Base-by-base conservation (phyloP, 257 asterid species). In the Scutellaria barbata region DNA sequence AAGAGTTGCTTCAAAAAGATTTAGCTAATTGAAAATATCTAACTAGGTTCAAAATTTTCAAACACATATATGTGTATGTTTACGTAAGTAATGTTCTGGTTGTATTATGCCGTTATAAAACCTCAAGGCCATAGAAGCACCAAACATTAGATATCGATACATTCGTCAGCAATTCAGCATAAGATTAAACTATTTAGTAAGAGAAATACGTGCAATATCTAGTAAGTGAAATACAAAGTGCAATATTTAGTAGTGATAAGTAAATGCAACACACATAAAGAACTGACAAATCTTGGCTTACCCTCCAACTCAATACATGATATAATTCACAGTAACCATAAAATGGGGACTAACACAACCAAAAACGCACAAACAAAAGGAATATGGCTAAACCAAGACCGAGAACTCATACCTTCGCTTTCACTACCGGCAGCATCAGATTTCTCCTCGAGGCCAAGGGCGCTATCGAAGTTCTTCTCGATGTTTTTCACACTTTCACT, bases 401-500 rank as follows among this genome's bases (percentile, higher is more conserved):
- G 4, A 30, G 35, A 30, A 68, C 18, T 13, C 80, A 54, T 83
- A 95, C 99, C 87, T 84, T 92, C 99, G 72, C 77, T 78, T 37
- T 63, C 78, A 73, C 84, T 83, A 33, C 56, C 73, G 48, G 76
- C 47, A 41, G 76, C 76, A 63, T 85, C 90, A 11, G 96, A 75
- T 72, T 88, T 85, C 83, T 88, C 99, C 68, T 95, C 97, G 16
- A 95, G 87, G 58, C 99, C 99, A 46, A 95, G 92, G 10, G 99
- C 99, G n/a, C 60, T 86, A 46, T 95, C 99, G 78, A 95, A 95
- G 84, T 92, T 95, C 84, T 95, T 92, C 86, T 92, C 99, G 8
- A 95, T 95, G 74, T 85, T 92, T 75, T 95, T 95, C 61, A 92
- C 99, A 80, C 99, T 87, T 83, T 95, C 99, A 78, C 97, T 90